These are phyloP conservation scores for Verticillium tricorpus DNA, from an alignment of 2,329 filamentous ascomycete species.

Conservation along the genomic window DNA sequence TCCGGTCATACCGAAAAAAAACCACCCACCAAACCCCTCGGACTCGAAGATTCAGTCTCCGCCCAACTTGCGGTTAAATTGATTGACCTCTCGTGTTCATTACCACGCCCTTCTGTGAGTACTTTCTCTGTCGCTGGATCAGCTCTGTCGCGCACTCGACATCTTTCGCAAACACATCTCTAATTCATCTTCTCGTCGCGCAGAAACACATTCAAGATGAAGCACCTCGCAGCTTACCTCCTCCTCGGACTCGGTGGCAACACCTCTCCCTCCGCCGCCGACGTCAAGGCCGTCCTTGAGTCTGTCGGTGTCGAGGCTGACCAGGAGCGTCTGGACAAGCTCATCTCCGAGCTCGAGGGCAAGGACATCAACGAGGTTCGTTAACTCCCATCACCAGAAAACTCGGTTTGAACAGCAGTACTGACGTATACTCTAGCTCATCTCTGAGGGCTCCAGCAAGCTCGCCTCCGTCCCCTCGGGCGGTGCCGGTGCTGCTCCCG, in stretches of 20 bases:
- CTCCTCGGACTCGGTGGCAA: constrained; percentile 94
- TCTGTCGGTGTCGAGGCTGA: constrained; percentile 96
- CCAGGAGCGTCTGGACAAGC: constrained; percentile 75
- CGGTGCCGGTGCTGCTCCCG: constrained; percentile 67
- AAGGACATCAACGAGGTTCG: constrained; percentile 91
- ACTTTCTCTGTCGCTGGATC: background rate
- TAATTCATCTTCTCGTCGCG: constrained; percentile 4
- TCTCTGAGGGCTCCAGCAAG: constrained; percentile 84
- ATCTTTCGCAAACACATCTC: background rate
- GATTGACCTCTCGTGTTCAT: constrained; percentile 95
- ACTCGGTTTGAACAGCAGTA: background rate
- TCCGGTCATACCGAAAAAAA: background rate
- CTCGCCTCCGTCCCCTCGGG: constrained; percentile 96
- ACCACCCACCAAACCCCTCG: constrained; percentile 38
- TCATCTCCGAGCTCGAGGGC: constrained; percentile 87
- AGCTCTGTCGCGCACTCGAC: background rate
- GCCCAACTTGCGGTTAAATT: constrained; percentile 97
- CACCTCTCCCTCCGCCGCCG: constrained; percentile 75
- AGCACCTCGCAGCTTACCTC: constrained; percentile 99
- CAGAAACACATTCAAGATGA: constrained; percentile 71
- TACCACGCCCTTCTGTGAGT: constrained; percentile 30
- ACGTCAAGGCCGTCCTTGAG: constrained; percentile 85
- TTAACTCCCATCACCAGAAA: background rate
- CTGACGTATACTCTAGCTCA: constrained; percentile 58
- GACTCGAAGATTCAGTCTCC: constrained; percentile 99